Conservation (phyloP, 75 land plant genomes). For the Pinus tabuliformis region DNA sequence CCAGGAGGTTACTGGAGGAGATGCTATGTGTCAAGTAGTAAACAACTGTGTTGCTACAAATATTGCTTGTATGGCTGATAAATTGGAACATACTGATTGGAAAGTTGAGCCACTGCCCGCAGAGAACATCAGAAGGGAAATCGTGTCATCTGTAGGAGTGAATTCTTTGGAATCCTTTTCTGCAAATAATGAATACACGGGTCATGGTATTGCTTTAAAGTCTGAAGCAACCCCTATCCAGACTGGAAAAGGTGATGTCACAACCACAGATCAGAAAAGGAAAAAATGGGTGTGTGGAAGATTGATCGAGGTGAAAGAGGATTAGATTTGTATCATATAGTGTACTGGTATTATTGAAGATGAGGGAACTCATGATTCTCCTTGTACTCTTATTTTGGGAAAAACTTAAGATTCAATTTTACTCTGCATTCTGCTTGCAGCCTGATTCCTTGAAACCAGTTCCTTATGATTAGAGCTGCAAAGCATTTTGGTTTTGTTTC, state of each 20-base stretch:
- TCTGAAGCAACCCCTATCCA: background rate
- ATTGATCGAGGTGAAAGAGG: slow-evolving; percentile 34
- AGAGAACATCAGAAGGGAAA: background rate
- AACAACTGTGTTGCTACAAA: background rate
- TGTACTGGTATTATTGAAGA: background rate
- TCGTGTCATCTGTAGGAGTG: background rate
- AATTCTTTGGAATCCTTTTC: background rate
- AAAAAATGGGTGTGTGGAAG: slow-evolving; percentile 50
- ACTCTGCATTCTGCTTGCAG: too few species aligned
- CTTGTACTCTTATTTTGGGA: background rate
- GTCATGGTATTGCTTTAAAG: background rate
- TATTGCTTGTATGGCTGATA: background rate
- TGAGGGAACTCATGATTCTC: background rate
- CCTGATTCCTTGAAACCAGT: background rate
- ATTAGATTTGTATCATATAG: background rate
- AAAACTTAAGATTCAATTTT: background rate
- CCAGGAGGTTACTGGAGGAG: background rate
- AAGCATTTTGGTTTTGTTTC: background rate
- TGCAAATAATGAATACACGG: background rate
- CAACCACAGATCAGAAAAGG: slow-evolving; percentile 1
- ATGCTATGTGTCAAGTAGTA: background rate
- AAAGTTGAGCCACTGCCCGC: slow-evolving; percentile 1
- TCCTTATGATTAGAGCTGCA: background rate
- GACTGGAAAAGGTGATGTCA: background rate
- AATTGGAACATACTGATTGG: background rate